phyloP scores from a whole-genome alignment of 768 basidiomycete species.

The Kwoniella pini region DNA sequence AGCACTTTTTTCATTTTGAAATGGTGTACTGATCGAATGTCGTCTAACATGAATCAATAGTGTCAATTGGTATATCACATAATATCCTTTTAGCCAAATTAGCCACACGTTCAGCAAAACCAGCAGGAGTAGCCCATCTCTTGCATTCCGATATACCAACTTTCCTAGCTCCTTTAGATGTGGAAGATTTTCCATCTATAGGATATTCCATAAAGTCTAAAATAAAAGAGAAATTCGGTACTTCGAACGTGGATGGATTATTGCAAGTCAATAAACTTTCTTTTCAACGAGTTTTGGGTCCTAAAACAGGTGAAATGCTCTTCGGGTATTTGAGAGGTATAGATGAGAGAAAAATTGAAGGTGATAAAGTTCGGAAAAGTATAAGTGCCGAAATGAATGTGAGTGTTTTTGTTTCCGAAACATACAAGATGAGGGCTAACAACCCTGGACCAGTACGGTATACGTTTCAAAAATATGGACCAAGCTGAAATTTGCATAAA shows the following conservation, averaged over 20 bases:
- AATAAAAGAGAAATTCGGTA: conserved; percentile 74
- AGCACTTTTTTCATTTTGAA: conserved; percentile 9
- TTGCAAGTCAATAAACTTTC: conserved; percentile 65
- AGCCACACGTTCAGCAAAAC: conserved; percentile 88
- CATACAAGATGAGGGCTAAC: background rate
- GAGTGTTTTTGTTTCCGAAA: conserved; percentile 52
- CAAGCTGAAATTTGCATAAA: conserved; percentile 78
- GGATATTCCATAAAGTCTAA: conserved; percentile 75
- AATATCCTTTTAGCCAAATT: conserved; percentile 92
- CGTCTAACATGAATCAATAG: conserved; percentile 56
- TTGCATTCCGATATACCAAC: conserved; percentile 51
- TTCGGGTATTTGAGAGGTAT: conserved; percentile 81
- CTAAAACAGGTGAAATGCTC: conserved; percentile 76
- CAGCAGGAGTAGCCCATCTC: conserved; percentile 81
- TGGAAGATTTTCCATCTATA: conserved; percentile 84
- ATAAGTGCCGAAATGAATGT: conserved; percentile 96
- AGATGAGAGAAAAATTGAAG: conserved; percentile 76
- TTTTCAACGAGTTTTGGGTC: conserved; percentile 75
- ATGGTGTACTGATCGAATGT: background rate
- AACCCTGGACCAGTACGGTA: conserved; percentile 74
- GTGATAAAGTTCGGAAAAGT: conserved; percentile 81
- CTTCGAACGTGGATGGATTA: conserved; percentile 67
- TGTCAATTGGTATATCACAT: conserved; percentile 86
- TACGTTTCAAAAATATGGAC: conserved; percentile 79
- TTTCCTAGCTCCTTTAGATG: conserved; percentile 48